A percentile compares a stretch with the other conserved stretches of the same genome.
Evolutionary conservation across 305 asterid genomes (phyloP).

Genomic region (Petunia hybrid): DNA sequence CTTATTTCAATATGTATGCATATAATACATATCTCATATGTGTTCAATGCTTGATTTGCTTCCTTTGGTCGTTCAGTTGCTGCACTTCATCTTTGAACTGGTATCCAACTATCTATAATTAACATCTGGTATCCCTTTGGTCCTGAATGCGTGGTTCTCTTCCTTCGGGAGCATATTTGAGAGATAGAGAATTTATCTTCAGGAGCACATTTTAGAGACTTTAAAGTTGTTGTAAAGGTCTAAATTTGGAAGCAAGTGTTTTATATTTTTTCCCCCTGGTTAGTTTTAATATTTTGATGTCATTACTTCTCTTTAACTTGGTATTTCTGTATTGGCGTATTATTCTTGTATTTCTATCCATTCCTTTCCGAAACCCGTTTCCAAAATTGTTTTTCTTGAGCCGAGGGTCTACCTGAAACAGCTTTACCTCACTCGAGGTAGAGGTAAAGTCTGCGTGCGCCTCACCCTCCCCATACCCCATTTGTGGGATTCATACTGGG

Average conservation of each 20-base stretch:
- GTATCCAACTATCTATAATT: background rate
- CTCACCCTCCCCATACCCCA: too few relatives aligned
- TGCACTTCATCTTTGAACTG: constrained; percentile 22
- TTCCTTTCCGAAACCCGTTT: too few relatives aligned
- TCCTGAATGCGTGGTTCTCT: constrained; percentile 2
- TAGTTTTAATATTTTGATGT: too few relatives aligned
- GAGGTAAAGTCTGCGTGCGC: too few relatives aligned
- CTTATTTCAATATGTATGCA: background rate
- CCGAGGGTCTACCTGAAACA: too few relatives aligned
- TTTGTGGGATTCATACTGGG: too few relatives aligned
- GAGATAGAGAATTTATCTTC: constrained; percentile 1
- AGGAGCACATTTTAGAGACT: background rate
- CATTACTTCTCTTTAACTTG: too few relatives aligned
- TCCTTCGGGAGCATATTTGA: constrained; percentile 5
- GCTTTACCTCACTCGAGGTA: too few relatives aligned
- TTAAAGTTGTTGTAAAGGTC: constrained; percentile 1
- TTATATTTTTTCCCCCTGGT: background rate
- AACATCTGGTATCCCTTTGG: background rate
- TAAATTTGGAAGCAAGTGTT: constrained; percentile 17
- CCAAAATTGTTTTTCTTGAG: too few relatives aligned
- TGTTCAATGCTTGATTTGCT: background rate
- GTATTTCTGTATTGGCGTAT: too few relatives aligned
- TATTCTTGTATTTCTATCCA: too few relatives aligned
- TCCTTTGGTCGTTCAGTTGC: background rate
- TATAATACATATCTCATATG: background rate